A percentile compares a stretch with the other conserved stretches of the same genome.
These are phyloP conservation scores for Glycine tomentella DNA, from an alignment of 306 rosid genomes.

Conservation along the genomic window DNA sequence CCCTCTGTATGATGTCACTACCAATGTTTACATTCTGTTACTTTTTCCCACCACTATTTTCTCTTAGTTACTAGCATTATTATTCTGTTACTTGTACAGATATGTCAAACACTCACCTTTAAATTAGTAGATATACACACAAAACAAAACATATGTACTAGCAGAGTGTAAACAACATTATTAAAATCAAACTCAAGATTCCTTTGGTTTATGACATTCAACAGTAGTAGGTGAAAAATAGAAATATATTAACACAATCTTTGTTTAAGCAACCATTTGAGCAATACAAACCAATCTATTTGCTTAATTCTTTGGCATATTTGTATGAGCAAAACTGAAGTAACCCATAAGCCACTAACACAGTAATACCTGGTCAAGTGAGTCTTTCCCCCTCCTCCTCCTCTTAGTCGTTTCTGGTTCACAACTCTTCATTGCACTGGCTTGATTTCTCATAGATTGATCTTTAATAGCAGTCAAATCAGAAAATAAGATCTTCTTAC, in stretches of 20 bases:
- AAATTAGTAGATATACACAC: background rate
- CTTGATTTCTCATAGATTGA: constrained; percentile 54
- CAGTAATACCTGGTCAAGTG: constrained; percentile 80
- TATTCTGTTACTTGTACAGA: background rate
- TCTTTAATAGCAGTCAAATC: constrained; percentile 59
- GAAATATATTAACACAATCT: constrained; percentile 2
- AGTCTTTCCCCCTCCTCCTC: constrained; percentile 97
- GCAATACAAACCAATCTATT: constrained; percentile 15
- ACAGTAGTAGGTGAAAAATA: constrained; percentile 1
- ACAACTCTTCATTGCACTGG: constrained; percentile 60
- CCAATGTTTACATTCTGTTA: background rate
- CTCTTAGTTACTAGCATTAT: background rate
- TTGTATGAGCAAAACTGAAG: constrained; percentile 3
- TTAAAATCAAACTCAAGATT: background rate
- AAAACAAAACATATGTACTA: background rate
- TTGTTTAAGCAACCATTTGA: constrained; percentile 29
- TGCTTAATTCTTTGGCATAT: background rate
- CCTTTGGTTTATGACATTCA: constrained; percentile 5
- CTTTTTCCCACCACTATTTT: background rate
- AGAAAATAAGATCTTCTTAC: constrained; percentile 58
- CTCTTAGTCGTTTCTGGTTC: constrained; percentile 85
- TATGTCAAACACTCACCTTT: background rate
- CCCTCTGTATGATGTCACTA: background rate
- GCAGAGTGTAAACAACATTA: background rate
- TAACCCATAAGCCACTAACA: constrained; percentile 20